Percentiles rank a stretch among this genome's conserved stretches.
Evolutionary conservation across 768 basidiomycete species (phyloP).

Genomic region (Auriscalpium orientale): DNA sequence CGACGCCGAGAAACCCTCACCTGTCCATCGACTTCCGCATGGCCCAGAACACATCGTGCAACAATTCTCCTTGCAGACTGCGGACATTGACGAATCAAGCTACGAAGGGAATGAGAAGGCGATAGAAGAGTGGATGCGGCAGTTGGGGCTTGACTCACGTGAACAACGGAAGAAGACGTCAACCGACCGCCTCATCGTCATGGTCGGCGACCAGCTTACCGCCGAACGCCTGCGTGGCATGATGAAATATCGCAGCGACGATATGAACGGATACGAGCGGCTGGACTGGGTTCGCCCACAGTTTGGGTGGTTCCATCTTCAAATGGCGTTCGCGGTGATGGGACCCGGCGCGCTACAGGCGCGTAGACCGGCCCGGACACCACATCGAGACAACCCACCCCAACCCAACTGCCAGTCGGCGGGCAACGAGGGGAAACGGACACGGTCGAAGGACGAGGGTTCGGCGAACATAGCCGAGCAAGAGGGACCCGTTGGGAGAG

Average conservation of each 20-base stretch:
- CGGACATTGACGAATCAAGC: constrained; percentile 30
- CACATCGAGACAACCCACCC: too few relatives aligned
- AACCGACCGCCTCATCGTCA: constrained; percentile 8
- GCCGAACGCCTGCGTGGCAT: constrained; percentile 11
- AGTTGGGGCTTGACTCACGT: constrained; percentile 17
- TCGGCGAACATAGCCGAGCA: too few relatives aligned
- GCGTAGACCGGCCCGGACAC: too few relatives aligned
- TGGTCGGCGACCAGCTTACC: constrained; percentile 25
- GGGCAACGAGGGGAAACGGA: too few relatives aligned
- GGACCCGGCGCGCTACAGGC: too few relatives aligned
- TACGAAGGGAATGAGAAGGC: constrained; percentile 31
- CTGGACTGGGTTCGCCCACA: constrained; percentile 8
- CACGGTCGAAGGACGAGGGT: too few relatives aligned
- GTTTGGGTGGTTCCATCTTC: constrained; percentile 1
- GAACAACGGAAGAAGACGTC: constrained; percentile 15
- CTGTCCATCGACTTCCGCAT: constrained; percentile 21
- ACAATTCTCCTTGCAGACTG: constrained; percentile 30
- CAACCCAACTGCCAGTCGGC: too few relatives aligned
- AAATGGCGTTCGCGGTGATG: not conserved
- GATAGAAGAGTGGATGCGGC: constrained; percentile 24
- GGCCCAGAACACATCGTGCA: constrained; percentile 22
- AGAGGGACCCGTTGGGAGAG: too few relatives aligned
- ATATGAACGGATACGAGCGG: constrained; percentile 12
- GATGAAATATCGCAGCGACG: constrained; percentile 6
- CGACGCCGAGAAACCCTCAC: constrained; percentile 13